phyloP scores from a whole-genome alignment of 208 protist genomes.

The Wallacemonas sp. region DNA sequence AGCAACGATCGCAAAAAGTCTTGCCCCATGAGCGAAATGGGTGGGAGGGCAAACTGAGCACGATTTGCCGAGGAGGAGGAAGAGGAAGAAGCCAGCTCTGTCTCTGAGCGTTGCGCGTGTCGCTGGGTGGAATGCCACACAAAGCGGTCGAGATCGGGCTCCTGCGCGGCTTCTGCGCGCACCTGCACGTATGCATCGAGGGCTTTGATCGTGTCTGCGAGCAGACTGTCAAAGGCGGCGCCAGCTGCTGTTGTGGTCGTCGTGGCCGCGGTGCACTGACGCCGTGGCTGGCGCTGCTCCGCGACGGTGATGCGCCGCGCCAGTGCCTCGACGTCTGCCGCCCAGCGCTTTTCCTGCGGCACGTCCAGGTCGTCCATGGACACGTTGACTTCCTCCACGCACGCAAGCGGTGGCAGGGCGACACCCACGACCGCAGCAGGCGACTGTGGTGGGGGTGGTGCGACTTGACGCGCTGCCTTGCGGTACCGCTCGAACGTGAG shows the following conservation, averaged over 20 bases:
- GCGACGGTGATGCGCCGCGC: slow-evolving; percentile 13
- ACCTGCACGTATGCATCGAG: slow-evolving; percentile 20
- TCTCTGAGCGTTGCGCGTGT: not conserved
- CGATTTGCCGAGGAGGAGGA: too few species aligned
- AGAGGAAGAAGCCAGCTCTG: not conserved
- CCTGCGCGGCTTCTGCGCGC: slow-evolving; percentile 13
- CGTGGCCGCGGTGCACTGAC: too few species aligned
- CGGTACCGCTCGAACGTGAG: slow-evolving; percentile 24
- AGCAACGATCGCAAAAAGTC: slow-evolving; percentile 32
- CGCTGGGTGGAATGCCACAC: slow-evolving; percentile 19
- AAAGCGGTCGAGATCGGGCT: slow-evolving; percentile 36
- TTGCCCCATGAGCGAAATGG: slow-evolving; percentile 35
- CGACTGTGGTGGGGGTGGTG: not conserved
- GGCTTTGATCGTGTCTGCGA: slow-evolving; percentile 20
- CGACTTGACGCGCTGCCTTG: too few species aligned
- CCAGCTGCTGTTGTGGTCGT: slow-evolving; percentile 12
- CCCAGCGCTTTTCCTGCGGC: slow-evolving; percentile 19
- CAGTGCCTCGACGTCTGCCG: slow-evolving; percentile 16
- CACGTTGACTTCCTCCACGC: slow-evolving; percentile 15
- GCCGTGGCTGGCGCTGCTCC: slow-evolving; percentile 5
- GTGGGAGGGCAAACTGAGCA: slow-evolving; percentile 21
- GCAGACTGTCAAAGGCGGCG: slow-evolving; percentile 18
- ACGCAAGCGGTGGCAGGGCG: slow-evolving; percentile 4
- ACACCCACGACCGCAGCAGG: not conserved
- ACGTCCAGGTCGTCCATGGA: not conserved